Conservation (phyloP, 805 yeast species). For the Kuraishia ogatae region DNA sequence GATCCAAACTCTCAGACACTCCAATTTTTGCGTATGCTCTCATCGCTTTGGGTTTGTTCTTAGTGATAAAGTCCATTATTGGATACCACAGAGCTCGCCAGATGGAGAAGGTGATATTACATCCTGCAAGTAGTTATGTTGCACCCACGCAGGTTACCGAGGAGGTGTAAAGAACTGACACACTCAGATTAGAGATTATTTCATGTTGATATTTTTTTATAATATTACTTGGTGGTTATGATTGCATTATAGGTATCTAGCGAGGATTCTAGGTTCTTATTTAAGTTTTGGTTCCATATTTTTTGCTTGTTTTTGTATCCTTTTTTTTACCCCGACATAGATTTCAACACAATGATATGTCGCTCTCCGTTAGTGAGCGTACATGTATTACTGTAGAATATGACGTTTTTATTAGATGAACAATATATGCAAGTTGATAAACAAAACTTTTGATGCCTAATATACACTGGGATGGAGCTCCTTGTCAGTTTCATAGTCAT, state of each 20-base stretch:
- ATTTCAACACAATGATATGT: neutral
- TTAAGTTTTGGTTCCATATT: neutral
- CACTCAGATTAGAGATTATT: too few species aligned
- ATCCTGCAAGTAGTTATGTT: conserved; percentile 26
- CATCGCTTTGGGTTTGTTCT: conserved; percentile 58
- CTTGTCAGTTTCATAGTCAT: conserved; percentile 10
- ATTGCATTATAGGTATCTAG: neutral
- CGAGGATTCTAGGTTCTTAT: neutral
- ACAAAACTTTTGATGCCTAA: neutral
- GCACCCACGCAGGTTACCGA: conserved; percentile 2
- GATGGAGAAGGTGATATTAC: conserved; percentile 57
- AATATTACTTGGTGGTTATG: neutral
- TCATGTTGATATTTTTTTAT: too few species aligned
- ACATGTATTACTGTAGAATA: neutral
- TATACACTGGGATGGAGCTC: neutral
- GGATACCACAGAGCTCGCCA: conserved; percentile 72
- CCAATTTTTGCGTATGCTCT: conserved; percentile 56
- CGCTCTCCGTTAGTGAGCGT: too few species aligned
- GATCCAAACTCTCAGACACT: conserved; percentile 17
- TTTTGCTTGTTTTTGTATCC: neutral
- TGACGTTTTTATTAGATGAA: neutral
- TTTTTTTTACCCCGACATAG: neutral
- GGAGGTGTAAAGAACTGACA: neutral
- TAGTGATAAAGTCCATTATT: conserved; percentile 56
- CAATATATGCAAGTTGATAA: neutral